These are phyloP conservation scores for Agaricales sp. DNA, from an alignment of 1,284 basidiomycete species.

Conservation along the genomic window DNA sequence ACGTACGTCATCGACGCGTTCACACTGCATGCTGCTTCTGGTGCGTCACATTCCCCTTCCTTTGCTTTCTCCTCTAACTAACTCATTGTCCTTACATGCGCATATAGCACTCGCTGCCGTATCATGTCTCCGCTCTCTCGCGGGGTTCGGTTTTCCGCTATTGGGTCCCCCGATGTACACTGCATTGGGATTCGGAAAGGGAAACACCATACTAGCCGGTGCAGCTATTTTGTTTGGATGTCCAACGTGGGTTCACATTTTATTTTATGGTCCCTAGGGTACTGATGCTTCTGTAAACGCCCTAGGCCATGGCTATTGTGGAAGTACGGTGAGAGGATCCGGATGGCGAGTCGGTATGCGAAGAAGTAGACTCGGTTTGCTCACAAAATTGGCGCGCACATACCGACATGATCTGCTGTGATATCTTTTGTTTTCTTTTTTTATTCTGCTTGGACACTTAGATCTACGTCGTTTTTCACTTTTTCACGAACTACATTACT, in stretches of 20 bases:
- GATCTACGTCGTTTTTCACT: too few relatives aligned
- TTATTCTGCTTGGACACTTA: too few relatives aligned
- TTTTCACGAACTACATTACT: too few relatives aligned
- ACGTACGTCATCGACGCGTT: conserved; percentile 61
- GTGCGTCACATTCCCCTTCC: conserved; percentile 19
- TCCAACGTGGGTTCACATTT: conserved; percentile 41
- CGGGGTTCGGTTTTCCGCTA: conserved; percentile 58
- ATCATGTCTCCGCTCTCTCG: conserved; percentile 44
- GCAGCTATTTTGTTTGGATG: conserved; percentile 48
- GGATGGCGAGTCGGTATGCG: conserved; percentile 23
- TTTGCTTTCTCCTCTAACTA: conserved; percentile 11
- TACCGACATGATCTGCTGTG: too few relatives aligned
- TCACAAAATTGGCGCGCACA: too few relatives aligned
- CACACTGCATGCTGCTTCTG: conserved; percentile 54
- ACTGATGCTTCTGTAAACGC: background rate
- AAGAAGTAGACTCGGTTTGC: background rate
- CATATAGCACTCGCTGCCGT: conserved; percentile 47
- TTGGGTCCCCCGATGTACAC: conserved; percentile 60
- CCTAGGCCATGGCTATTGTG: conserved; percentile 42
- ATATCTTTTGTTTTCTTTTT: too few relatives aligned
- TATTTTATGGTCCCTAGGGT: background rate
- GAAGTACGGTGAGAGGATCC: conserved; percentile 37
- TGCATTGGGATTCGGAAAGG: conserved; percentile 53
- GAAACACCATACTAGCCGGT: conserved; percentile 48
- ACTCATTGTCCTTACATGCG: conserved; percentile 10